phyloP scores from a whole-genome alignment of 257 asterid species.

The Plantago ovata region DNA sequence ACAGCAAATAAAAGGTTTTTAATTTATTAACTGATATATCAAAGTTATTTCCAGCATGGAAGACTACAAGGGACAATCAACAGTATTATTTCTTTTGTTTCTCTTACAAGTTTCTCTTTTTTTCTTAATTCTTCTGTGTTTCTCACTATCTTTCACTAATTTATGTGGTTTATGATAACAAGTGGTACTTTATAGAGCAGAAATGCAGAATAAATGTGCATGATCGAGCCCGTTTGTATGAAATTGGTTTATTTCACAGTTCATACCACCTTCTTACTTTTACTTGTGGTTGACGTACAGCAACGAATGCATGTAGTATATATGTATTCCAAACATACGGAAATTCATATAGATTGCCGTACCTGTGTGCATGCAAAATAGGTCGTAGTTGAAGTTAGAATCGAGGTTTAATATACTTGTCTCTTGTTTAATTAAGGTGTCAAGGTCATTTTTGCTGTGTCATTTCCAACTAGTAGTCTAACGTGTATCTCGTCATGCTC shows the following conservation, averaged over 20 bases:
- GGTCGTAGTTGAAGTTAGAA: not conserved
- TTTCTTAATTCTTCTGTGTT: not conserved
- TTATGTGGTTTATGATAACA: too few species aligned
- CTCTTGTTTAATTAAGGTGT: not conserved
- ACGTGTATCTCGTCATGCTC: too few species aligned
- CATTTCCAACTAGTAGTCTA: too few species aligned
- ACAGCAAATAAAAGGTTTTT: conserved; percentile 19
- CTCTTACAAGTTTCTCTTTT: not conserved
- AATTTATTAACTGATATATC: conserved; percentile 22
- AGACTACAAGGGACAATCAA: conserved; percentile 7
- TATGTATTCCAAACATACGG: not conserved
- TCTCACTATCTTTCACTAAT: not conserved
- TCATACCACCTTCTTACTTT: not conserved
- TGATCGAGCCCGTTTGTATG: conserved; percentile 3
- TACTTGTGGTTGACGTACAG: not conserved
- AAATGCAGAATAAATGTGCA: conserved; percentile 1
- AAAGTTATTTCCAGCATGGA: conserved; percentile 23
- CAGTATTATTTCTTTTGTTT: not conserved
- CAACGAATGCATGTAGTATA: not conserved
- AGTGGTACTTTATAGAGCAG: not conserved
- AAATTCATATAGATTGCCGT: not conserved
- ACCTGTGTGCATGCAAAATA: not conserved
- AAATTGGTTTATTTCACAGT: not conserved
- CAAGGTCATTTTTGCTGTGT: too few species aligned
- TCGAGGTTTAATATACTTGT: not conserved